phyloP scores from a whole-genome alignment of 73 alveolate species.

The Paramecium caudatum region DNA sequence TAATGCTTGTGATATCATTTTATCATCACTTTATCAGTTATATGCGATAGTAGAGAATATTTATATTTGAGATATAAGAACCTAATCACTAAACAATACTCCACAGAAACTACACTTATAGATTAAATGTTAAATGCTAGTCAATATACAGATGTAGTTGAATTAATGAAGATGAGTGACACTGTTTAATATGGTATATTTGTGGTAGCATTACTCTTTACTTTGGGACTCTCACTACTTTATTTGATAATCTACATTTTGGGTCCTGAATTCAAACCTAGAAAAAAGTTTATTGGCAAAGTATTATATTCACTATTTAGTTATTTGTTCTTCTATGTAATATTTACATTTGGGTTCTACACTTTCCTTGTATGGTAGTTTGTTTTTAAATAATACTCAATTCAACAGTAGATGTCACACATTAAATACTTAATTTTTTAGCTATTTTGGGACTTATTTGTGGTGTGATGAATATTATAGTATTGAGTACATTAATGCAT shows the following conservation, averaged over 20 bases:
- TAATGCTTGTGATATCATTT: conserved; percentile 25
- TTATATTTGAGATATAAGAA: conserved; percentile 40
- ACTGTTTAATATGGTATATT: conserved; percentile 6
- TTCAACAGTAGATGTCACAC: not conserved
- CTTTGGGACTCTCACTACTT: not conserved
- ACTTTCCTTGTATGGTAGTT: conserved; percentile 34
- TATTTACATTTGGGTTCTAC: conserved; percentile 19
- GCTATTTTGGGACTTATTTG: conserved; percentile 40
- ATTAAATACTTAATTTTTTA: not conserved
- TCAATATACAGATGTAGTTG: not conserved
- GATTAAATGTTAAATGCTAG: conserved; percentile 29
- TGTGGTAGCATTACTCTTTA: not conserved
- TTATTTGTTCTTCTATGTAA: not conserved
- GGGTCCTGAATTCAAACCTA: conserved; percentile 45
- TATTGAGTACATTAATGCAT: not conserved
- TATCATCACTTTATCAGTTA: not conserved
- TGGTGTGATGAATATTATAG: conserved; percentile 2
- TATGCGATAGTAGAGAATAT: conserved; percentile 2
- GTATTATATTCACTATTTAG: not conserved
- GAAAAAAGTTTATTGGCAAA: conserved; percentile 63
- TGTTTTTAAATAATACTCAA: conserved; percentile 24
- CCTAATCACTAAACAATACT: not conserved
- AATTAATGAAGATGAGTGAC: not conserved
- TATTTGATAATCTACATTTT: conserved; percentile 12
- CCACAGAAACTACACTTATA: not conserved